These are phyloP conservation scores for Oehlia diaphana DNA, from an alignment of 192 early-diverging fungal genomes.

Conservation along the genomic window DNA sequence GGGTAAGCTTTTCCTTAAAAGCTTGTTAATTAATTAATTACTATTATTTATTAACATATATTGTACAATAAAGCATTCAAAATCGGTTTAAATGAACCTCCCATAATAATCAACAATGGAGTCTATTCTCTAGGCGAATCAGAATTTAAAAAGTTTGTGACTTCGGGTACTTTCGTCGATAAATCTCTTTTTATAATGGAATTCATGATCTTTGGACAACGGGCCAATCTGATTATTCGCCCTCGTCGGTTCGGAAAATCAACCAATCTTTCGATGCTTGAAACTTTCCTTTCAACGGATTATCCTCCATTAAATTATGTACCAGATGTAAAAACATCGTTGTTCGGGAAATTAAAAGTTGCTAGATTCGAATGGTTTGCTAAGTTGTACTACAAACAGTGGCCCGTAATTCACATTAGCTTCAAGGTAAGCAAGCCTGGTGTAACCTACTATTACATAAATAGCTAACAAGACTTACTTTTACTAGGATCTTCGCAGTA, in stretches of 20 bases:
- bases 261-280: constrained; percentile 22
- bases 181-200: constrained; percentile 27
- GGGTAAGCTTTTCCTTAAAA: constrained; percentile 8
- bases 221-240: constrained; percentile 14
- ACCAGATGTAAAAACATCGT: background rate
- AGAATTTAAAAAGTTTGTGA: constrained; percentile 8
- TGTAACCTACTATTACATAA: background rate
- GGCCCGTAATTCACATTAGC: constrained; percentile 11
- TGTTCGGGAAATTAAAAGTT: constrained; percentile 17
- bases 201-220: background rate
- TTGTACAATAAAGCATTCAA: background rate
- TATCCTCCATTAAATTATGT: background rate
- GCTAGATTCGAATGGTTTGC: constrained; percentile 4
- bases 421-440: constrained; percentile 15
- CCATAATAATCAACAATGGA: constrained; percentile 1
- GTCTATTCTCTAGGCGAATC: constrained; percentile 2
- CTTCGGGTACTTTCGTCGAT: constrained; percentile 16
- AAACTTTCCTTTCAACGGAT: background rate
- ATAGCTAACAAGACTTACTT: background rate
- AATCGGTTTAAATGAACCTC: background rate
- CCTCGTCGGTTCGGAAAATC: constrained; percentile 17
- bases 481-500: constrained; percentile 1
- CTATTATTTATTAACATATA: constrained; percentile 24
- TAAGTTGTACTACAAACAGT: constrained; percentile 3
- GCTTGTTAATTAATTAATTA: constrained; percentile 11